Conservation (phyloP, 495 filamentous ascomycete species). For the Lasiosphaeriaceae sp. region DNA sequence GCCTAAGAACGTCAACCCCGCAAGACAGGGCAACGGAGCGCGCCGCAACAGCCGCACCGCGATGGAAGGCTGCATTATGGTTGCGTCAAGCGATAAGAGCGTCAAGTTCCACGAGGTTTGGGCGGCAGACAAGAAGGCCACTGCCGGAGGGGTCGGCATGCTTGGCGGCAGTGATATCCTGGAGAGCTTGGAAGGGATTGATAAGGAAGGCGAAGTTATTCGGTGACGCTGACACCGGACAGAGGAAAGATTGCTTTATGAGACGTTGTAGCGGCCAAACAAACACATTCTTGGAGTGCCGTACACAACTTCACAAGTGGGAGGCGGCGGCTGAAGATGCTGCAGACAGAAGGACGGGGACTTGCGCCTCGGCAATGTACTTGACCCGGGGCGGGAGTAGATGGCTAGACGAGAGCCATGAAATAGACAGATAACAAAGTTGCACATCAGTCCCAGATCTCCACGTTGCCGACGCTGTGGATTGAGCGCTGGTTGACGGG, state of each 20-base stretch:
- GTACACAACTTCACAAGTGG: too few species aligned
- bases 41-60: constrained; percentile 47
- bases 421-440: not conserved
- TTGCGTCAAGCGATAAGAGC: constrained; percentile 89
- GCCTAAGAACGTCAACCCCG: constrained; percentile 31
- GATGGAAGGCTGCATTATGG: constrained; percentile 89
- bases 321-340: too few species aligned
- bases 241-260: not conserved
- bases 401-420: not conserved
- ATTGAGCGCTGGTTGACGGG: too few species aligned
- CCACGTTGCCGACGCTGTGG: too few species aligned
- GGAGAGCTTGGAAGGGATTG: constrained; percentile 79
- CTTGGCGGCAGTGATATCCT: constrained; percentile 86
- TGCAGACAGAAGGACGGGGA: not conserved
- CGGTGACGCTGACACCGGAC: constrained; percentile 33
- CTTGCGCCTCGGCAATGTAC: not conserved
- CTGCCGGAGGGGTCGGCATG: constrained; percentile 56
- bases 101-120: constrained; percentile 97
- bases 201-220: constrained; percentile 65
- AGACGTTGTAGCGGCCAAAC: not conserved
- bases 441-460: not conserved
- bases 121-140: constrained; percentile 59
- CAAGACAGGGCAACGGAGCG: not conserved
- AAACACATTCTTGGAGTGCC: too few species aligned
- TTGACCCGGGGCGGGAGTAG: not conserved